Base-by-base conservation (phyloP, 2,329 filamentous ascomycete genomes). In the Fusarium bulbicola region DNA sequence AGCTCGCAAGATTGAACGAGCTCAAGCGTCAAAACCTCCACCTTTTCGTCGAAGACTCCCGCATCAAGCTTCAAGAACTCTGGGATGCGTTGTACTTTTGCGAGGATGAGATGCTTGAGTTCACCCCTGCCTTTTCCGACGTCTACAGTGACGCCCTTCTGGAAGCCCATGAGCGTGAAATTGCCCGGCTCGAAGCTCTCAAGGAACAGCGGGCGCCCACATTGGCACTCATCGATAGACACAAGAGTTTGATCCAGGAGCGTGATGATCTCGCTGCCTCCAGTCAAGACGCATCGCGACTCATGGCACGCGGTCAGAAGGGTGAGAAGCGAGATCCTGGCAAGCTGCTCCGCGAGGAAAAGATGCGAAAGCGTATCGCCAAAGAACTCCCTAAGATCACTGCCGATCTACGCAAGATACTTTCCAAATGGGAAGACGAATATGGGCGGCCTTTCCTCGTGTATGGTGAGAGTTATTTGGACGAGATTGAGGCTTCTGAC, bases 31-130 rank as follows among this genome's bases (percentile, higher is more conserved):
- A 99, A 81, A 98, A 99, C 78, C 87, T 99, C 71, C 95, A 98
- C 80, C 84, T 98, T 9, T 99, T 99, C 78, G 94, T 99, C 16
- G 96, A 98, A 81, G 96, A 99, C 84, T 92, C 95, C 26, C 90
- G 97, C 45, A 93, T 91, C 83, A 94, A 93, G 80, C 88, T 99
- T 16, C 95, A 98, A 81, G 95, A 97, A 79, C 89, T 99, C 1
- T 99, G 97, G 96, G 96, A 99, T 80, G 87, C 90, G 1, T 85
- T 99, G 4, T 98, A 96, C 85, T 95, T 97, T 79, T 97, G 94
- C 0, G 96, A 99, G 80, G 96, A 99, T 78, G 96, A 99, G 84
- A 98, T 98, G 95, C 90, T 98, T 63, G 95, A 98, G 75, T 99
- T 99, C 77, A 96, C 95, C 0, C 96, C 97, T 1, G 96, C 95